Conservation (phyloP, 2,329 filamentous ascomycete genomes). For the Colletotrichum australisinense region DNA sequence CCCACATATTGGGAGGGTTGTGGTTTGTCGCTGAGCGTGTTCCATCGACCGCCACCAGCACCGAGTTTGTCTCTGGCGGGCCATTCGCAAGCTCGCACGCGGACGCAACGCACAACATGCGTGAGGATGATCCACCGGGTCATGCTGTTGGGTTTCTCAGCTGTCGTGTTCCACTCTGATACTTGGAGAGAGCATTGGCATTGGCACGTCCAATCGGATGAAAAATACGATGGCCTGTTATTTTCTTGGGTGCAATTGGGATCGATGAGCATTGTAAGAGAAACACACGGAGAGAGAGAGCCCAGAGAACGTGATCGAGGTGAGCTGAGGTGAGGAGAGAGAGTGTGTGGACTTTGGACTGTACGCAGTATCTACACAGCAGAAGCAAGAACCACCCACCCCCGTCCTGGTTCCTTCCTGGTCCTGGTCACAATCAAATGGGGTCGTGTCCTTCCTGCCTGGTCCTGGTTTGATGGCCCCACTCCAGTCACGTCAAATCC, state of each 20-base stretch:
- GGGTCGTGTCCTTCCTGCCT: not conserved
- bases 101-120: not conserved
- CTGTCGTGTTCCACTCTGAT: slow-evolving; percentile 1
- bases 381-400: not conserved
- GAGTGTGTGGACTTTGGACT: not conserved
- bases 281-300: not conserved
- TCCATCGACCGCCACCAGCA: not conserved
- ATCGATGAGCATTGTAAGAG: not conserved
- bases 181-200: not conserved
- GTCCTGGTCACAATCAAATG: not conserved
- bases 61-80: not conserved
- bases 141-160: not conserved
- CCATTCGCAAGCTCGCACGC: not conserved
- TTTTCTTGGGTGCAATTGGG: not conserved
- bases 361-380: no score
- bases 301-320: not conserved
- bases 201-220: not conserved
- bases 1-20: not conserved
- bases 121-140: not conserved
- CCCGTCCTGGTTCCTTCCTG: not conserved
- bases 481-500: slow-evolving; percentile 25
- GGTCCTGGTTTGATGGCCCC: not conserved
- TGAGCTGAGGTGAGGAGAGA: not conserved
- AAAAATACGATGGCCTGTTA: not conserved
- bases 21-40: not conserved